Evolutionary conservation across 2,329 filamentous ascomycete species (phyloP).

Genomic region (Apiospora arundinis): DNA sequence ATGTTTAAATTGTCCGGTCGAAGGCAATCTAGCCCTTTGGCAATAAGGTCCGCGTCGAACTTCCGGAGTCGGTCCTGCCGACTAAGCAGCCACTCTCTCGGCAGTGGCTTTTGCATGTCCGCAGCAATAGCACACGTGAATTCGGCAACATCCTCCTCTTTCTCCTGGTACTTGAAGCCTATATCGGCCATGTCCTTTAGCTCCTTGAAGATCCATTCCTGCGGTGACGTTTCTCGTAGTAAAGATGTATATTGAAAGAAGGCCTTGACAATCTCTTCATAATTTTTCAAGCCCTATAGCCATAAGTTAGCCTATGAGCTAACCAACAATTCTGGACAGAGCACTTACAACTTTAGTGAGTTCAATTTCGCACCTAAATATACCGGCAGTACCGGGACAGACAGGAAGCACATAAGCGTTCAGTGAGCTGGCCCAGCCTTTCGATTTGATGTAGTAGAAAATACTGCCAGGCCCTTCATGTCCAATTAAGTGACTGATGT

Average conservation of each 20-base stretch:
- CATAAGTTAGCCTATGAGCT: constrained; percentile 20
- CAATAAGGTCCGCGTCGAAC: constrained; percentile 81
- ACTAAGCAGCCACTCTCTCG: constrained; percentile 87
- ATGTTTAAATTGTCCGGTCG: constrained; percentile 90
- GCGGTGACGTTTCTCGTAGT: constrained; percentile 78
- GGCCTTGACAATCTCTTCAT: constrained; percentile 80
- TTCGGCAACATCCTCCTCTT: too few relatives aligned
- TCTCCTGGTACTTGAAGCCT: constrained; percentile 91
- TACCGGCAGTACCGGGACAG: constrained; percentile 76
- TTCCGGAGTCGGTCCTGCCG: constrained; percentile 76
- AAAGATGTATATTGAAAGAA: constrained; percentile 93
- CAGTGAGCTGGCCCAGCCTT: constrained; percentile 83
- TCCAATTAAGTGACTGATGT: constrained; percentile 87
- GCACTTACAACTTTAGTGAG: constrained; percentile 76
- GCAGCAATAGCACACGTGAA: too few relatives aligned
- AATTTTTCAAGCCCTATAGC: constrained; percentile 72
- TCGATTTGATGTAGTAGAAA: constrained; percentile 86
- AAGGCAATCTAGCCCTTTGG: constrained; percentile 74
- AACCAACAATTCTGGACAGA: constrained; percentile 25
- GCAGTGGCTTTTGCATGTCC: constrained; percentile 51
- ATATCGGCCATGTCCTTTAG: constrained; percentile 81
- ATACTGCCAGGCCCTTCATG: constrained; percentile 94
- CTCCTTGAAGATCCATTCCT: constrained; percentile 94
- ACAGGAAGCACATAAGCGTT: constrained; percentile 78
- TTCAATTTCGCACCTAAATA: constrained; percentile 80